Evolutionary conservation across 352 stramenopile genomes (phyloP).

Genomic region (Phytophthora nicotianae): DNA sequence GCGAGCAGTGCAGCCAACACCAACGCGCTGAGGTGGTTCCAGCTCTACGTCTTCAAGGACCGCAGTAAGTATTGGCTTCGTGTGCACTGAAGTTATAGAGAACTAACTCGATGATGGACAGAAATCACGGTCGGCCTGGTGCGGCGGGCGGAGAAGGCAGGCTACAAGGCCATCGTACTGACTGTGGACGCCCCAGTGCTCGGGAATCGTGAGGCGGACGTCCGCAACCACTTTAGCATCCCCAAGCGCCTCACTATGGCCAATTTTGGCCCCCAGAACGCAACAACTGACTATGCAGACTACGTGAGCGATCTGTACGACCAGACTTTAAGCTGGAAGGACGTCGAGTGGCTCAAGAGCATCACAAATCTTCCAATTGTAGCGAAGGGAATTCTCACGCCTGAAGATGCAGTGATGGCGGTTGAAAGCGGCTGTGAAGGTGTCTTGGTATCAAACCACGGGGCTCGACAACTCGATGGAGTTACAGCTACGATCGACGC

Average conservation of each 20-base stretch:
- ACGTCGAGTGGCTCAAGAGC: slow-evolving; percentile 90
- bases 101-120: slow-evolving; percentile 37
- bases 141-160: slow-evolving; percentile 86
- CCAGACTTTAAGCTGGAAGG: slow-evolving; percentile 93
- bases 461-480: slow-evolving; percentile 91
- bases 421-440: slow-evolving; percentile 90
- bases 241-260: slow-evolving; percentile 59
- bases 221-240: slow-evolving; percentile 92
- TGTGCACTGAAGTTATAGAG: not conserved
- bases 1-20: slow-evolving; percentile 59
- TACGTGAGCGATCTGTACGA: slow-evolving; percentile 90
- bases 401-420: slow-evolving; percentile 91
- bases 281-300: slow-evolving; percentile 32
- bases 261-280: slow-evolving; percentile 35
- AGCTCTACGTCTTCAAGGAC: slow-evolving; percentile 96
- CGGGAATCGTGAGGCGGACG: slow-evolving; percentile 93
- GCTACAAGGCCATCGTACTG: slow-evolving; percentile 93
- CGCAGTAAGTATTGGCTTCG: slow-evolving; percentile 39
- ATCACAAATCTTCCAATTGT: slow-evolving; percentile 91
- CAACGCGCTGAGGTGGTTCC: slow-evolving; percentile 91
- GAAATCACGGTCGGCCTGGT: slow-evolving; percentile 93
- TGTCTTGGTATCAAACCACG: slow-evolving; percentile 95
- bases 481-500: slow-evolving; percentile 91
- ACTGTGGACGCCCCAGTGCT: slow-evolving; percentile 96
- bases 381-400: slow-evolving; percentile 94